phyloP scores from a whole-genome alignment of 176 grass and related monocot species.

The Cymbopogon citratus region DNA sequence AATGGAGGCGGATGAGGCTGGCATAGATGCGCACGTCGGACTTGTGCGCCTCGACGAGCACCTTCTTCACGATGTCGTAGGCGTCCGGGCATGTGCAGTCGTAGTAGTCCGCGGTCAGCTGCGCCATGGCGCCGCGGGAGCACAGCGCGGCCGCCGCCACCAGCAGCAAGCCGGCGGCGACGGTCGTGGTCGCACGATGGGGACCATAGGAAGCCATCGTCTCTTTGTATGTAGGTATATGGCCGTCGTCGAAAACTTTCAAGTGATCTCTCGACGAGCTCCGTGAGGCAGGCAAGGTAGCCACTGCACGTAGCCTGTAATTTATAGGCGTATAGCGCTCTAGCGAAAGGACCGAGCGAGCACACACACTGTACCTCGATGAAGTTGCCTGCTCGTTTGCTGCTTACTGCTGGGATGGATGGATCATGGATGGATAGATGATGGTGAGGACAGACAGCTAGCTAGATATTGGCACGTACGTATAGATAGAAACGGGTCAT shows the following conservation, averaged over 20 bases:
- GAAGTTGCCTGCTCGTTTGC: too few relatives aligned
- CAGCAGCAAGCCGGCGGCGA: neutral
- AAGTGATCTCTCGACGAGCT: neutral
- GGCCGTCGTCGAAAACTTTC: neutral
- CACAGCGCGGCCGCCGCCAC: neutral
- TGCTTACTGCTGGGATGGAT: too few relatives aligned
- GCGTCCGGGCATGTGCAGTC: constrained; percentile 51
- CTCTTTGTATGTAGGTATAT: neutral
- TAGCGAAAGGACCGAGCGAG: too few relatives aligned
- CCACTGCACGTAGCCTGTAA: too few relatives aligned
- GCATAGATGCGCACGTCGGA: constrained; percentile 59
- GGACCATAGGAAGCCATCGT: neutral
- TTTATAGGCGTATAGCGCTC: too few relatives aligned
- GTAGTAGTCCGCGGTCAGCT: constrained; percentile 52
- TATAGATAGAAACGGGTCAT: neutral
- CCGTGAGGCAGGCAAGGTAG: too few relatives aligned
- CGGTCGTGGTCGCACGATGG: neutral
- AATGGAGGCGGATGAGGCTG: constrained; percentile 70
- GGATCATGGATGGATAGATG: too few relatives aligned
- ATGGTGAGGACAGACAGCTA: neutral
- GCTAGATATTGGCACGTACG: neutral
- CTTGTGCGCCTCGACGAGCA: constrained; percentile 47
- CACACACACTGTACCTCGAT: too few relatives aligned
- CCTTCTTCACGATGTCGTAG: constrained; percentile 41
- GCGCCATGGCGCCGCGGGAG: constrained; percentile 5